Evolutionary conservation across 2,329 filamentous ascomycete species (phyloP).

Genomic region (Neoscytalidium dimidiatum): DNA sequence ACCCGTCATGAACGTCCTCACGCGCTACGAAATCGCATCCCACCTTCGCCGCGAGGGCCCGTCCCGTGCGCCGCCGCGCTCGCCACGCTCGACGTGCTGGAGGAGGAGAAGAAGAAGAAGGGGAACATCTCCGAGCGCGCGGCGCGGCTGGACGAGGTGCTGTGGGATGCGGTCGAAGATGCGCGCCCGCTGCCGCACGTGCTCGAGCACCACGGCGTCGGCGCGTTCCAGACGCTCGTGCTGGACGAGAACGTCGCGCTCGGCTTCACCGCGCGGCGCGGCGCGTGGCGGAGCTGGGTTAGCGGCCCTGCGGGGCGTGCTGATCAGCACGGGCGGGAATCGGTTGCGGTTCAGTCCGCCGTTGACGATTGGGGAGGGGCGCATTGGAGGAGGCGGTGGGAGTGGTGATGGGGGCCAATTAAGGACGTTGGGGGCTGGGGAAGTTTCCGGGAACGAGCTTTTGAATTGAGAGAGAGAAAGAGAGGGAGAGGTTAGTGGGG

Average conservation of each 20-base stretch:
- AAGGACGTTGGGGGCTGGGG: neutral
- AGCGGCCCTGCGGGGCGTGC: neutral
- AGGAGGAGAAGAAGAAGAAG: neutral
- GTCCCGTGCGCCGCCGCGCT: neutral
- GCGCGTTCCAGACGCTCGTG: neutral
- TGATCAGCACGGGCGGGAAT: neutral
- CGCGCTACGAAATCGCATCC: conserved; percentile 13
- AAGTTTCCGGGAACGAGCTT: neutral
- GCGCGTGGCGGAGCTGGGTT: neutral
- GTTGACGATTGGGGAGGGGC: neutral
- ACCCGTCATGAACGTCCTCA: conserved; percentile 15
- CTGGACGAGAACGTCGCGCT: too few species aligned
- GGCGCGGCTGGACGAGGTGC: neutral
- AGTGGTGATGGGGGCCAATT: neutral
- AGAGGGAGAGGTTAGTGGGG: too few species aligned
- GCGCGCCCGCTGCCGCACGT: neutral
- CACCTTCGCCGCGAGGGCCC: conserved; percentile 21
- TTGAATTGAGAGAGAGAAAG: neutral
- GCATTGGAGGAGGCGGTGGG: neutral
- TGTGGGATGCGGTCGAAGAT: neutral
- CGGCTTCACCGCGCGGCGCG: neutral
- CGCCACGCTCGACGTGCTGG: neutral
- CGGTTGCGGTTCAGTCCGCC: neutral
- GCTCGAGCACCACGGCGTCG: neutral
- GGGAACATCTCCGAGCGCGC: neutral